These are phyloP conservation scores for Mrakia gelida DNA, from an alignment of 768 basidiomycete genomes.

Conservation along the genomic window DNA sequence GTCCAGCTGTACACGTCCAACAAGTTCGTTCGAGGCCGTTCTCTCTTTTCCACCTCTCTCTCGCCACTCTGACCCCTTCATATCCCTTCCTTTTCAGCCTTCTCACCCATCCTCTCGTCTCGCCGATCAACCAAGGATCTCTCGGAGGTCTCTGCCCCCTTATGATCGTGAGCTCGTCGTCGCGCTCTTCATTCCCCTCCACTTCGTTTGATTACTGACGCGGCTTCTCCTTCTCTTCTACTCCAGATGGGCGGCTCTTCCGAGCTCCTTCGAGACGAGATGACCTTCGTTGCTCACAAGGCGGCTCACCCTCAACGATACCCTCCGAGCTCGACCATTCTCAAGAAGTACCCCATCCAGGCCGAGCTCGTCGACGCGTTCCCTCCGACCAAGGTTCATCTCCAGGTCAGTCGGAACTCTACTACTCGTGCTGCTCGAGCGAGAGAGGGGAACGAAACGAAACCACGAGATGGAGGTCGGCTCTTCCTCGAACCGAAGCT, in stretches of 20 bases:
- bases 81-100: constrained; percentile 42
- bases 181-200: too few species aligned
- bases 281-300: constrained; percentile 61
- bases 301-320: constrained; percentile 77
- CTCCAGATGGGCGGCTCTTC: constrained; percentile 31
- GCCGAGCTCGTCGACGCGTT: constrained; percentile 43
- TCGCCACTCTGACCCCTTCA: too few species aligned
- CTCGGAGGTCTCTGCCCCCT: constrained; percentile 88
- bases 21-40: constrained; percentile 1
- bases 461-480: not conserved
- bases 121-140: constrained; percentile 64
- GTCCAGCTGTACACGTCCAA: constrained; percentile 50
- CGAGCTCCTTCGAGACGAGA: constrained; percentile 37
- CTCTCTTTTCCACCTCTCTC: too few species aligned
- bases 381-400: constrained; percentile 72
- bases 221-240: too few species aligned
- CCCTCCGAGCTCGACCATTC: constrained; percentile 47
- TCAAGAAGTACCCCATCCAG: constrained; percentile 45
- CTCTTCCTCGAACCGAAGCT: not conserved
- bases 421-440: too few species aligned
- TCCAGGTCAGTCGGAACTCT: constrained; percentile 55
- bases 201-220: too few species aligned
- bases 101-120: constrained; percentile 63
- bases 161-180: constrained; percentile 54
- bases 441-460: not conserved